A percentile compares a stretch with the other conserved stretches of the same genome.
Conservation (phyloP, 2,329 filamentous ascomycete species). For the Epichloe uncinata region DNA sequence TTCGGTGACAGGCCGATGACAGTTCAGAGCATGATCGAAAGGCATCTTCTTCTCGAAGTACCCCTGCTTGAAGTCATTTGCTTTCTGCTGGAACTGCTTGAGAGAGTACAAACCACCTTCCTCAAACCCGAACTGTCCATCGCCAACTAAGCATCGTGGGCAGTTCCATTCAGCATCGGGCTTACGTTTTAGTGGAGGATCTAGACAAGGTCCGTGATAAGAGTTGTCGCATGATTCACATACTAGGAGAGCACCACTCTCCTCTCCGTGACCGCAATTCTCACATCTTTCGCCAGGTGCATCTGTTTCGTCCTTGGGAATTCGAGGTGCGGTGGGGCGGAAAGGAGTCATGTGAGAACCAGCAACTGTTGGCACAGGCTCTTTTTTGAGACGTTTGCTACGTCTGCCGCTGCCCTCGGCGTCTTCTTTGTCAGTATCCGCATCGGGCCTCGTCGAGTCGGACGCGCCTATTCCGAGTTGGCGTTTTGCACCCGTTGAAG, state of each 20-base stretch:
- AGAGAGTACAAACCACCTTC: conserved; percentile 93
- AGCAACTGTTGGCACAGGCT: conserved; percentile 68
- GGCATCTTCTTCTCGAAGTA: conserved; percentile 90
- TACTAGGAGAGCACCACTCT: conserved; percentile 54
- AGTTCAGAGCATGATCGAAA: conserved; percentile 72
- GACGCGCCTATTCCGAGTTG: conserved; percentile 45
- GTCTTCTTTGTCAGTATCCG: conserved; percentile 39
- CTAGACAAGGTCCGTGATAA: conserved; percentile 77
- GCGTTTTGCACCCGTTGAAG: conserved; percentile 58
- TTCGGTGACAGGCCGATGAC: conserved; percentile 70
- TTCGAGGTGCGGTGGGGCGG: conserved; percentile 62
- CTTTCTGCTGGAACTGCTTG: conserved; percentile 91
- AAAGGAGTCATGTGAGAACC: conserved; percentile 96
- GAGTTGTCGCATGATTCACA: conserved; percentile 89
- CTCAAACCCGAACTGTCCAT: conserved; percentile 93
- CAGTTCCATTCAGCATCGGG: conserved; percentile 93
- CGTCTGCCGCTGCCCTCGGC: conserved; percentile 57
- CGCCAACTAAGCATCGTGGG: conserved; percentile 84
- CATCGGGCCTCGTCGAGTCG: conserved; percentile 35
- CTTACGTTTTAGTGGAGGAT: conserved; percentile 65
- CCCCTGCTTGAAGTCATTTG: conserved; percentile 83
- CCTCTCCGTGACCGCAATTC: conserved; percentile 68
- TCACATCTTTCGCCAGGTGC: conserved; percentile 58
- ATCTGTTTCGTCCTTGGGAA: conserved; percentile 39
- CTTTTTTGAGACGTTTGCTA: conserved; percentile 85